Evolutionary conservation across 2,329 filamentous ascomycete genomes (phyloP).

Genomic region (Fusarium sacchari): DNA sequence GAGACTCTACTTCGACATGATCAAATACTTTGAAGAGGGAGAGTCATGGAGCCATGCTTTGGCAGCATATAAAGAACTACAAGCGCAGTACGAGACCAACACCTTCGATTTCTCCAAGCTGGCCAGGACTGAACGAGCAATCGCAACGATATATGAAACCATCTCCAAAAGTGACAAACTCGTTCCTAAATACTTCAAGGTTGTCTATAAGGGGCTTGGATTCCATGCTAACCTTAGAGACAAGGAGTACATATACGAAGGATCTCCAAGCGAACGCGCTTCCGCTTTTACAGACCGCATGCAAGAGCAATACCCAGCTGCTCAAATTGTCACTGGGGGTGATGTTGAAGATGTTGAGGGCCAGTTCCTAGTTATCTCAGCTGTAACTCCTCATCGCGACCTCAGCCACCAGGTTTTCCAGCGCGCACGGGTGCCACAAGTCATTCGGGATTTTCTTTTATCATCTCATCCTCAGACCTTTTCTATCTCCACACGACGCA

Average conservation of each 20-base stretch:
- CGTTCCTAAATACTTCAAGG: slow-evolving; percentile 88
- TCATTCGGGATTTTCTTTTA: slow-evolving; percentile 87
- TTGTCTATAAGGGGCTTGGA: slow-evolving; percentile 87
- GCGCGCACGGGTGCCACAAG: slow-evolving; percentile 82
- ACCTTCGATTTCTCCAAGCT: slow-evolving; percentile 92
- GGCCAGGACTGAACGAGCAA: slow-evolving; percentile 86
- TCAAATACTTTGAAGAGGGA: slow-evolving; percentile 94
- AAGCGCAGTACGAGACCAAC: slow-evolving; percentile 89
- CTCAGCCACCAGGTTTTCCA: slow-evolving; percentile 86
- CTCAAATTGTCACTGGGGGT: slow-evolving; percentile 78
- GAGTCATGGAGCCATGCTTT: slow-evolving; percentile 92
- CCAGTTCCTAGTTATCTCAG: slow-evolving; percentile 85
- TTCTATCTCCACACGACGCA: slow-evolving; percentile 77
- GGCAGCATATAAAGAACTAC: slow-evolving; percentile 88
- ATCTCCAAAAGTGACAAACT: slow-evolving; percentile 83
- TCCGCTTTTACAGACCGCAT: slow-evolving; percentile 89
- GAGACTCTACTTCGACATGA: slow-evolving; percentile 91
- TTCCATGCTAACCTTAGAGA: slow-evolving; percentile 84
- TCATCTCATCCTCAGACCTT: slow-evolving; percentile 82
- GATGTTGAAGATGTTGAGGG: slow-evolving; percentile 85
- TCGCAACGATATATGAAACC: slow-evolving; percentile 90
- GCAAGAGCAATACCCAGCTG: slow-evolving; percentile 88
- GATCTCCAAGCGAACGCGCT: slow-evolving; percentile 78
- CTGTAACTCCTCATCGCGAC: slow-evolving; percentile 84
- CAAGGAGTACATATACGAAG: slow-evolving; percentile 94